Evolutionary conservation across 306 rosid species (phyloP).

Genomic region (Castanopsis chinensis): DNA sequence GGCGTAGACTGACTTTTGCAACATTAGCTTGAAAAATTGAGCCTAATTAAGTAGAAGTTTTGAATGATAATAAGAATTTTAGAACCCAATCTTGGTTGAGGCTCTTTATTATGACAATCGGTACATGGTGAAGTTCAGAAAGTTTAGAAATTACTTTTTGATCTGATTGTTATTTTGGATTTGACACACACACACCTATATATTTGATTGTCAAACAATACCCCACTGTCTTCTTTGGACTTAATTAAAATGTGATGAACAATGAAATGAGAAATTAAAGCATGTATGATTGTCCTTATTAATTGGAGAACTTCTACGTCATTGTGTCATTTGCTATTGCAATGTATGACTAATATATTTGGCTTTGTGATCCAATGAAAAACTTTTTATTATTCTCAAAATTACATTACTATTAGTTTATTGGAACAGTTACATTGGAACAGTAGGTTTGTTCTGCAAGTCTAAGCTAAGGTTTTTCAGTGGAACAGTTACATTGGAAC

Average conservation of each 20-base stretch:
- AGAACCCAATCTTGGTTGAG: neutral
- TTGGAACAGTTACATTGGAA: too few relatives aligned
- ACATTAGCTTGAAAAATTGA: neutral
- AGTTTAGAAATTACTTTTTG: too few relatives aligned
- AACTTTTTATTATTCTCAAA: neutral
- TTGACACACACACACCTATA: too few relatives aligned
- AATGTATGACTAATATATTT: neutral
- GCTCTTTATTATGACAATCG: slow-evolving; percentile 21
- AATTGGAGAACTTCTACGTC: neutral
- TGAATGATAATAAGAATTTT: slow-evolving; percentile 12
- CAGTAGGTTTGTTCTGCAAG: too few relatives aligned
- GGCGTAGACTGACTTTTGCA: neutral
- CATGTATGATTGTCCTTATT: neutral
- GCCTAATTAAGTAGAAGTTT: neutral
- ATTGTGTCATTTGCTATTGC: neutral
- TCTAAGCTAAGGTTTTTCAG: too few relatives aligned
- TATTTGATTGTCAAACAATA: too few relatives aligned
- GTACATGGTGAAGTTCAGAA: slow-evolving; percentile 31
- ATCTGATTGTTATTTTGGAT: too few relatives aligned
- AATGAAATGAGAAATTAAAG: neutral
- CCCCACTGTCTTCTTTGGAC: neutral
- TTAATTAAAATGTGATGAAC: neutral
- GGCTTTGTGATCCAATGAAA: neutral
- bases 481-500: too few relatives aligned
- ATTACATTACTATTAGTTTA: neutral